Conservation (phyloP, 129 eudicot species). For the Lactuca sativa region DNA sequence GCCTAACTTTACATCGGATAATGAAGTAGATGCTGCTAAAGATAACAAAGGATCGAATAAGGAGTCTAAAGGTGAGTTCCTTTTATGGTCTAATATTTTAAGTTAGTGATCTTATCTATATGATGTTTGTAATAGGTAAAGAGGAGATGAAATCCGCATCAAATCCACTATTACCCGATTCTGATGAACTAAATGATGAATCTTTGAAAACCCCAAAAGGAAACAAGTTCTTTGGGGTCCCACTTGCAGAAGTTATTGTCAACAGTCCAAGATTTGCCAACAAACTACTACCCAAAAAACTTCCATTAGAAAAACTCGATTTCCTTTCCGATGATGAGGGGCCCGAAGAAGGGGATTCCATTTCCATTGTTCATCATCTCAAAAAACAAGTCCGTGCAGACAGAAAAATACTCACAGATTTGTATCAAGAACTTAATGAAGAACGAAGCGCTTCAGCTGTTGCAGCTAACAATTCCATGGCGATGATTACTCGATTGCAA, state of each 20-base stretch:
- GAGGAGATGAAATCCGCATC: constrained; percentile 44
- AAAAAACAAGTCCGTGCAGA: constrained; percentile 59
- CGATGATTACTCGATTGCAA: constrained; percentile 85
- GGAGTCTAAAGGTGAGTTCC: constrained; percentile 36
- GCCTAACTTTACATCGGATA: constrained; percentile 47
- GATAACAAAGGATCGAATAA: constrained; percentile 32
- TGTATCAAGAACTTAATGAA: constrained; percentile 83
- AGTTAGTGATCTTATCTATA: neutral
- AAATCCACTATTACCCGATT: constrained; percentile 35
- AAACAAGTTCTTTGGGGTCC: constrained; percentile 59
- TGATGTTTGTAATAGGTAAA: constrained; percentile 22
- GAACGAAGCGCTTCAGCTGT: constrained; percentile 82
- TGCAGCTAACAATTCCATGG: constrained; percentile 97
- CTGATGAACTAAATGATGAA: constrained; percentile 50
- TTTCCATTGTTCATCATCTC: constrained; percentile 34
- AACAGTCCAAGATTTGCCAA: constrained; percentile 54
- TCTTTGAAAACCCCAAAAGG: constrained; percentile 52
- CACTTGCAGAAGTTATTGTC: constrained; percentile 47
- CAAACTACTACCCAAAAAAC: constrained; percentile 30
- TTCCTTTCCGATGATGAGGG: constrained; percentile 42
- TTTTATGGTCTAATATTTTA: neutral
- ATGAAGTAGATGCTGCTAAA: constrained; percentile 36
- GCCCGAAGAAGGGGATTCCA: constrained; percentile 44
- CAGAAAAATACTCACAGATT: constrained; percentile 46
- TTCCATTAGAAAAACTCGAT: constrained; percentile 21